phyloP scores from a whole-genome alignment of 306 rosid genomes.

The Argentina anserina region DNA sequence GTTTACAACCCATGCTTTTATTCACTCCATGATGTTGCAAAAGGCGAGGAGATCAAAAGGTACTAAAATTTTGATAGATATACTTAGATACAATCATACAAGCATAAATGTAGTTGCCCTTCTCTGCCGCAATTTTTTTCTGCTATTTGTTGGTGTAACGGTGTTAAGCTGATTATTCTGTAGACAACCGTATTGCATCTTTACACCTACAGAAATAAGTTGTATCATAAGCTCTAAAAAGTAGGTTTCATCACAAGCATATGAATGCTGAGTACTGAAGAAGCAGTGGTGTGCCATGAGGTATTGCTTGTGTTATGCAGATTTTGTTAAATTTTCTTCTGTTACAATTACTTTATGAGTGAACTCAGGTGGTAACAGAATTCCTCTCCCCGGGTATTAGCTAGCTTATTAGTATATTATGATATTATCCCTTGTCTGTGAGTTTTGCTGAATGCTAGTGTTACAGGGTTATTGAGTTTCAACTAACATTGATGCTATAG shows the following conservation, averaged over 20 bases:
- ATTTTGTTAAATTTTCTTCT: background rate
- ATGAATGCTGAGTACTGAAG: background rate
- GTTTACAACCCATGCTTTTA: slow-evolving; percentile 6
- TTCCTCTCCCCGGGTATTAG: background rate
- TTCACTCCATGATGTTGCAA: slow-evolving; percentile 12
- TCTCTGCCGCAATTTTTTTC: background rate
- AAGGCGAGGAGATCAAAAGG: slow-evolving; percentile 8
- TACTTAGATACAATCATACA: too few relatives aligned
- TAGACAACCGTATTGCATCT: background rate
- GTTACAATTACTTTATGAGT: background rate
- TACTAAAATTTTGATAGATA: background rate
- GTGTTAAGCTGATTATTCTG: background rate
- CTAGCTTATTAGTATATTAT: background rate
- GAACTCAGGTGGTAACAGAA: background rate
- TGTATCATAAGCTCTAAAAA: background rate
- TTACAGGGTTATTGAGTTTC: background rate
- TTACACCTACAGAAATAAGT: background rate
- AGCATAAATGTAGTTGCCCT: background rate
- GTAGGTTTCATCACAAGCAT: background rate
- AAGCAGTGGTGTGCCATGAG: background rate
- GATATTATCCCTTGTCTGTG: background rate
- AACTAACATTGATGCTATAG: background rate
- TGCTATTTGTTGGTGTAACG: background rate
- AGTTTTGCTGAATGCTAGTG: background rate
- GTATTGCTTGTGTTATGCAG: background rate